phyloP scores from a whole-genome alignment of 2,329 filamentous ascomycete species.

The Fusarium humuli region DNA sequence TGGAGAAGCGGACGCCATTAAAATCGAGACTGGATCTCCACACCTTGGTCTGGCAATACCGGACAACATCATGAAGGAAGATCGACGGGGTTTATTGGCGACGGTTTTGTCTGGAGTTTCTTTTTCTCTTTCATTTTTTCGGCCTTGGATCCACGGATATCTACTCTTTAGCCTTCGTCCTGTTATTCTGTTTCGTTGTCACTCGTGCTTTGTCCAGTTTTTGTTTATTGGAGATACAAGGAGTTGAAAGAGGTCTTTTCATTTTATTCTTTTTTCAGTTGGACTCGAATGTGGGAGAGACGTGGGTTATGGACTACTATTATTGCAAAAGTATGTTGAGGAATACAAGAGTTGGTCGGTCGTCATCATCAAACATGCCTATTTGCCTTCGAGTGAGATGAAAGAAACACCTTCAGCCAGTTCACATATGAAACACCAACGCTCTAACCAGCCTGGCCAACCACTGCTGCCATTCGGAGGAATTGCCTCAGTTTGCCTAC shows the following conservation, averaged over 20 bases:
- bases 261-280: neutral
- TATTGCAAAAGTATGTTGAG: slow-evolving; percentile 32
- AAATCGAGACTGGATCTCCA: neutral
- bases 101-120: neutral
- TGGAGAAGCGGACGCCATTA: neutral
- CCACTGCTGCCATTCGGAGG: neutral
- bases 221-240: slow-evolving; percentile 2
- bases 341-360: slow-evolving; percentile 22
- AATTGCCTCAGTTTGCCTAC: neutral
- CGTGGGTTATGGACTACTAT: slow-evolving; percentile 1
- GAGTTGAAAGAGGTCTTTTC: slow-evolving; percentile 12
- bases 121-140: neutral
- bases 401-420: neutral
- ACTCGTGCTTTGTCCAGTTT: neutral
- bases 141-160: slow-evolving; percentile 18
- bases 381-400: neutral
- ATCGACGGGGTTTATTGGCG: neutral
- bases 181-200: slow-evolving; percentile 9
- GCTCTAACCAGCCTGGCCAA: neutral
- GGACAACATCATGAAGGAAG: neutral
- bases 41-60: neutral
- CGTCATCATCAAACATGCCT: neutral
- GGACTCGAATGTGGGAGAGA: neutral
- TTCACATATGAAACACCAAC: neutral
- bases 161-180: neutral